Percentiles rank a stretch among this genome's conserved stretches.
Conservation (phyloP, 2,329 filamentous ascomycete genomes). For the Sporothrix brunneoviolacea region DNA sequence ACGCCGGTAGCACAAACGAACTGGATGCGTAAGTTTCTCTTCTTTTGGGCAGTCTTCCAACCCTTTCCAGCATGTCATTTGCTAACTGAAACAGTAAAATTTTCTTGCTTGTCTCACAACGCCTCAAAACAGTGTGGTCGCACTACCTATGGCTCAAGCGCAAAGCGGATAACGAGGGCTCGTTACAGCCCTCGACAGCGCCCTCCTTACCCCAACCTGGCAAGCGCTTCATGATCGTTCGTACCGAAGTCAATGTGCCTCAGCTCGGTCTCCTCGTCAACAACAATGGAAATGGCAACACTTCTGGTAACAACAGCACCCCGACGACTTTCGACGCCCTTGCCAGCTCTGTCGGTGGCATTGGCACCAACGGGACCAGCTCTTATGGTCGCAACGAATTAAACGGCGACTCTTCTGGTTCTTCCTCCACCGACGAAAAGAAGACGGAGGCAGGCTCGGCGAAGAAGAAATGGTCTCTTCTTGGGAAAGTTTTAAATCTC, state of each 20-base stretch:
- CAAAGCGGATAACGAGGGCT: conserved; percentile 50
- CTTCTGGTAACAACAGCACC: not conserved
- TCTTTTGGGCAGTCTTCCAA: not conserved
- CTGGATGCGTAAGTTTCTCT: conserved; percentile 56
- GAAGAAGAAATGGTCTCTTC: conserved; percentile 56
- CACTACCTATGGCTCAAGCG: conserved; percentile 72
- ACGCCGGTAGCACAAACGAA: conserved; percentile 58
- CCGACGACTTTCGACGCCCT: conserved; percentile 13
- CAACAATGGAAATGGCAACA: not conserved
- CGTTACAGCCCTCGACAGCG: conserved; percentile 61
- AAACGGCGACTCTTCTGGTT: not conserved
- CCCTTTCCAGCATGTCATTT: not conserved
- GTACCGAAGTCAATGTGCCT: conserved; percentile 56
- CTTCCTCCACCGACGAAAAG: conserved; percentile 14
- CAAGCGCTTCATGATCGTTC: conserved; percentile 80
- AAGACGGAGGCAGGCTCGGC: conserved; percentile 28
- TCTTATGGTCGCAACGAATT: conserved; percentile 19
- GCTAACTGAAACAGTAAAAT: conserved; percentile 48
- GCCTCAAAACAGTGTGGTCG: conserved; percentile 67
- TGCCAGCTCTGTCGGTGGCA: not conserved
- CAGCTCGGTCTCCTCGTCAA: conserved; percentile 36
- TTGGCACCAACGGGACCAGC: not conserved
- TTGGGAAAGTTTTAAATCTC: conserved; percentile 56
- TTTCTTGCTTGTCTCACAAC: conserved; percentile 58
- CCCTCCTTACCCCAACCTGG: conserved; percentile 82